These are phyloP conservation scores for Pythium diclinum DNA, from an alignment of 352 stramenopile genomes.

Conservation along the genomic window DNA sequence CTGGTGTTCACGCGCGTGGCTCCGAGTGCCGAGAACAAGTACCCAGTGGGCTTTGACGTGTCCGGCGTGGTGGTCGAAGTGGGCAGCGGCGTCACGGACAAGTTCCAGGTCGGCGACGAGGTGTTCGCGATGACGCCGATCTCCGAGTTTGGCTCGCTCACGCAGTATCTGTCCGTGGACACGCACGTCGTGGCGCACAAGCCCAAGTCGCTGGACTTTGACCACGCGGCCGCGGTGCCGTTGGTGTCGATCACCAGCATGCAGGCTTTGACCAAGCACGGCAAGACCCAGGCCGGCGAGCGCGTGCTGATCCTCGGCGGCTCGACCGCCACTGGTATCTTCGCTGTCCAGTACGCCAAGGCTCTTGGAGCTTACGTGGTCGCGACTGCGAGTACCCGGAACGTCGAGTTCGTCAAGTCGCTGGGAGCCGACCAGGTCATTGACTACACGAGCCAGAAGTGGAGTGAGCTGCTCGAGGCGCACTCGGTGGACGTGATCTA, in stretches of 20 bases:
- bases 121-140: slow-evolving; percentile 27
- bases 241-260: slow-evolving; percentile 37
- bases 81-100: neutral
- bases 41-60: slow-evolving; percentile 13
- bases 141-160: slow-evolving; percentile 27
- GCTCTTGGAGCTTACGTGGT: slow-evolving; percentile 8
- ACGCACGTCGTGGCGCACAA: slow-evolving; percentile 40
- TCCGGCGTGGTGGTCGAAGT: neutral
- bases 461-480: neutral
- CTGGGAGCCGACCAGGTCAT: slow-evolving; percentile 39
- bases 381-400: slow-evolving; percentile 30
- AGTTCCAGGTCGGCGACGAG: slow-evolving; percentile 11
- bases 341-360: slow-evolving; percentile 50
- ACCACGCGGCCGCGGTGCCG: slow-evolving; percentile 38
- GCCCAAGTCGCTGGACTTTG: slow-evolving; percentile 39
- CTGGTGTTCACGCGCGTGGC: neutral
- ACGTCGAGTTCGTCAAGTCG: slow-evolving; percentile 30
- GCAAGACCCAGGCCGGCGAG: slow-evolving; percentile 36
- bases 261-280: slow-evolving; percentile 33
- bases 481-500: neutral
- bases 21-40: slow-evolving; percentile 7
- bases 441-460: slow-evolving; percentile 37
- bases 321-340: slow-evolving; percentile 33
- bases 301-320: slow-evolving; percentile 46
- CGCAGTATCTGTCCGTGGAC: slow-evolving; percentile 41